Evolutionary conservation across 768 basidiomycete genomes (phyloP), one percentile per base, ranked within the genome.

Genomic region (Leucosporidium yakuticum): DNA sequence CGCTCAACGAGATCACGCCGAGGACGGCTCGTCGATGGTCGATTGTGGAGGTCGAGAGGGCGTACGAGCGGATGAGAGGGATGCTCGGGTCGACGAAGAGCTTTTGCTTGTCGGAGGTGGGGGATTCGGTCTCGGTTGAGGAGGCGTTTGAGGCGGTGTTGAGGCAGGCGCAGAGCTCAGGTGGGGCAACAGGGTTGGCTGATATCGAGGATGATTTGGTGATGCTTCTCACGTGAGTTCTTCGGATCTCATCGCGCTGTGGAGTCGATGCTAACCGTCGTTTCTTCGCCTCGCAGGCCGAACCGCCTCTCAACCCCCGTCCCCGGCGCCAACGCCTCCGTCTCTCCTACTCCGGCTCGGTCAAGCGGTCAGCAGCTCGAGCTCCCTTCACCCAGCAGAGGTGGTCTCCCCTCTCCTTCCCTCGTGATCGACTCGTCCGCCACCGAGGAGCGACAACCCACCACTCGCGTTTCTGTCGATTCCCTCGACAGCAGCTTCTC

Each of bases 21-120:
- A 54, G 67, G 11, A 69, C 71, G 12, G 64, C 67, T 4, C n/a
- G 67, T 20, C 32, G 60, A 19, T 72, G 71, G 71, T 58, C 54
- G n/a, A 64, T 72, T 25, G 44, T 67, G 36, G 71, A 72, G 56
- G 65, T 72, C n/a, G 68, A 72, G 50, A 59, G 44, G 54, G 71
- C 71, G 25, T 72, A 72, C 63, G 62, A 67, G 27, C 57, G 71
- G 29, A 72, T 72, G 71, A 63, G 59, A 50, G 27, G 50, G 7
- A 36, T 72, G 63, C 50, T 72, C 7, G 68, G 67, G 19, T 20
- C 21, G 29, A 23, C 32, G 19, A 55, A 27, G 55, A 27, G 15
- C 29, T 29, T 17, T 44, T 50, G 25, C 29, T 39, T 47, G 5
- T 32, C 31, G 4, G 57, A 58, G 17, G 57, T 36, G 34, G 59